A percentile compares a stretch with the other conserved stretches of the same genome.
Conservation (phyloP, 2,329 filamentous ascomycete species). For the Fusarium abutilonis region DNA sequence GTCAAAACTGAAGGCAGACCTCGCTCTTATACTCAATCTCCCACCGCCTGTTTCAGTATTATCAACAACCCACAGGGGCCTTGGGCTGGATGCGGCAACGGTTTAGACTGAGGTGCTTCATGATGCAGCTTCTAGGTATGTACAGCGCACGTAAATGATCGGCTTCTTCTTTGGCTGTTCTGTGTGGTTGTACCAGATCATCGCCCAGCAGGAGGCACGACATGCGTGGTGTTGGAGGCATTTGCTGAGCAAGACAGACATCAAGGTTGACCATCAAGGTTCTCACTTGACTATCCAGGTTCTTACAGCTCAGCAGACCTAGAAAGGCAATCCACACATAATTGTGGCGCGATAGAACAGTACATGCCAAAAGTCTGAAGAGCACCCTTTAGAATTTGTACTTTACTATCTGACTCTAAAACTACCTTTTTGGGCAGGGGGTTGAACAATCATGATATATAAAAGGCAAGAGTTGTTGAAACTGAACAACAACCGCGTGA, state of each 20-base stretch:
- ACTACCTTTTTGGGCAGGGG: slow-evolving; percentile 12
- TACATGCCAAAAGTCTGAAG: not conserved
- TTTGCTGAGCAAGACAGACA: slow-evolving; percentile 28
- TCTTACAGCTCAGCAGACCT: slow-evolving; percentile 28
- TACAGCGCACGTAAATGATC: slow-evolving; percentile 5
- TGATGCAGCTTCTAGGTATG: slow-evolving; percentile 9
- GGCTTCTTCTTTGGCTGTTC: slow-evolving; percentile 10
- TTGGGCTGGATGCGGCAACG: slow-evolving; percentile 7
- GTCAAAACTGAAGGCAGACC: not conserved
- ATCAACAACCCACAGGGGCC: slow-evolving; percentile 6
- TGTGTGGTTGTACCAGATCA: slow-evolving; percentile 10
- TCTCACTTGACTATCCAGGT: slow-evolving; percentile 41
- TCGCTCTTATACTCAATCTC: slow-evolving; percentile 35
- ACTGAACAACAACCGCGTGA: not conserved
- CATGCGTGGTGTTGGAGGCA: slow-evolving; percentile 16
- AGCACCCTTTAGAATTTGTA: not conserved
- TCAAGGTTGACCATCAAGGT: slow-evolving; percentile 47
- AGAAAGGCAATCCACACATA: slow-evolving; percentile 3
- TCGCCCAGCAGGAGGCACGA: not conserved
- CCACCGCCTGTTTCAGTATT: slow-evolving; percentile 16
- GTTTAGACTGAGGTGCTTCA: not conserved
- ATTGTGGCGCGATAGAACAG: slow-evolving; percentile 12
- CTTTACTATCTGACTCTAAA: not conserved
- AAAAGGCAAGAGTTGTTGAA: not conserved
- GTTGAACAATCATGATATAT: not conserved